Conservation (phyloP, 768 basidiomycete species). For the Tremella mesenterica region DNA sequence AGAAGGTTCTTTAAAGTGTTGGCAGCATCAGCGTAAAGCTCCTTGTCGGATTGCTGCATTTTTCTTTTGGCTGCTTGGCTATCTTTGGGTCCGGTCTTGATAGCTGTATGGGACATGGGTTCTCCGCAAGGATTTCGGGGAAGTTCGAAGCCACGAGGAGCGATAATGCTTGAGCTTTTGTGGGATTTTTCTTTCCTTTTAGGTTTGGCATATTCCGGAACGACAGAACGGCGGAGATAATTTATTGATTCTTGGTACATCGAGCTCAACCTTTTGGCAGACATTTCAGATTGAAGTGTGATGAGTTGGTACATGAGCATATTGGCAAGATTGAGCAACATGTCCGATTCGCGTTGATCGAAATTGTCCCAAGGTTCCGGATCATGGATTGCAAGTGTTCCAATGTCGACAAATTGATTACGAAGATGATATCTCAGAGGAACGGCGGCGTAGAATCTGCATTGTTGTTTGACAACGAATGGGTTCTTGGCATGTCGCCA, state of each 20-base stretch:
- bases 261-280: conserved; percentile 20
- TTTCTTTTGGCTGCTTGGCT: conserved; percentile 16
- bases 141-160: not conserved
- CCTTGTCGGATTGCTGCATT: conserved; percentile 11
- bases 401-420: conserved; percentile 23
- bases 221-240: conserved; percentile 26
- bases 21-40: conserved; percentile 25
- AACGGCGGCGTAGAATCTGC: conserved; percentile 29
- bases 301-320: conserved; percentile 41
- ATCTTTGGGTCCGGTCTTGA: conserved; percentile 27
- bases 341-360: conserved; percentile 13
- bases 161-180: not conserved
- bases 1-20: conserved; percentile 25
- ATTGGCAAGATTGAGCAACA: conserved; percentile 31
- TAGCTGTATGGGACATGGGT: not conserved
- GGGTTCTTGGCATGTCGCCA: conserved; percentile 30
- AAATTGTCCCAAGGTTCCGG: conserved; percentile 19
- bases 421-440: conserved; percentile 20
- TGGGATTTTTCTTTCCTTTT: not conserved
- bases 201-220: conserved; percentile 9
- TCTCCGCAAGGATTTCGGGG: not conserved
- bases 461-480: conserved; percentile 5
- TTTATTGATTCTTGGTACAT: conserved; percentile 29
- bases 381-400: conserved; percentile 27
- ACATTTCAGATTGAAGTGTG: conserved; percentile 32